Evolutionary conservation across 768 basidiomycete species (phyloP), one percentile per base, ranked within the genome.

Genomic region (Macrolepiota fuliginosa): DNA sequence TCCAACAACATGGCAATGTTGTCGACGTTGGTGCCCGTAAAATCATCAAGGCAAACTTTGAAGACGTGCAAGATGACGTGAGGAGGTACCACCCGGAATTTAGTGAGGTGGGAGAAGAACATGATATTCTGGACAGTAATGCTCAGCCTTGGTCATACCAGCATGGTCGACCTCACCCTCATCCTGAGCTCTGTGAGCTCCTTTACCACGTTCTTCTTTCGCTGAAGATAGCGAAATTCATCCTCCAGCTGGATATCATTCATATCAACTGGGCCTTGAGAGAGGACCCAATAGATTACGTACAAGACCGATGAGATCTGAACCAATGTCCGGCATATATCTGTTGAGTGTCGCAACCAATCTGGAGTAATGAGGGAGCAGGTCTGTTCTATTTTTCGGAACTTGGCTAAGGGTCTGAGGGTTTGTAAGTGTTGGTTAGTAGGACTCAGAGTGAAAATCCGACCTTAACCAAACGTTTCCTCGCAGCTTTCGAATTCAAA

Each of bases 21-120:
- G 71, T 98, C 97, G 37, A 99, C 83, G 68, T 98, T 99, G 19
- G 87, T 86, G 1, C 91, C 92, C 1, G 89, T 88, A 68, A 99
- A 94, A 71, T 98, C 96, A 70, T 98, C 96, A 68, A 98, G 77
- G 73, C 93, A 96, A 54, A 96, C 94, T 84, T 98, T 98, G 80
- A 96, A 91, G 67, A 94, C 90, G 72, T 98, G 96, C 51, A 99
- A 77, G 68, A 98, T 94, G 59, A 96, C 80, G 72, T 98, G 95
- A 3, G 89, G 77, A 29, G 94, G 95, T 7, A 98, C 92, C 22
- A 98, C 87, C 40, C 84, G 80, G 73, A 98, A 98, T 74, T 99
- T 99, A n/a, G 96, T 96, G 67, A 99, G 76, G 73, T 91, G 96
- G 4, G 92, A 90, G 60, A 95, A 74, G 76, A 90, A 99, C 12